phyloP scores from a whole-genome alignment of 768 basidiomycete genomes.

The Mycena vitilis region DNA sequence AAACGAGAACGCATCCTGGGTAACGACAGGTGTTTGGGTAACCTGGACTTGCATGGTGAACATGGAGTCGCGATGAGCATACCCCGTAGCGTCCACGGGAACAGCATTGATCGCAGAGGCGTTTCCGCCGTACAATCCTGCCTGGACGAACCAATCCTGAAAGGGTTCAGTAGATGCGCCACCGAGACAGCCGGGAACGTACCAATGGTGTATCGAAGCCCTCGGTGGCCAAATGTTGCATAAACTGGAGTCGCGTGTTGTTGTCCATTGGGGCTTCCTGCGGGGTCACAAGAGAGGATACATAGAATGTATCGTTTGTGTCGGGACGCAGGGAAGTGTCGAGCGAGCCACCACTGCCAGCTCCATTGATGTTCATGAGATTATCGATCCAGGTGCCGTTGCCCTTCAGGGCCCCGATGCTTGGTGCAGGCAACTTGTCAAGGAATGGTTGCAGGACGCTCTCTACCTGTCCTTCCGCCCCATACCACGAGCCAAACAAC shows the following conservation, averaged over 20 bases:
- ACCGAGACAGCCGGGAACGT: background rate
- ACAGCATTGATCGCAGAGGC: constrained; percentile 47
- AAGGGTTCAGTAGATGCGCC: background rate
- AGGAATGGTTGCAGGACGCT: constrained; percentile 48
- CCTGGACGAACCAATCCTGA: constrained; percentile 41
- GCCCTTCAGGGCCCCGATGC: constrained; percentile 29
- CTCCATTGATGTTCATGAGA: constrained; percentile 39
- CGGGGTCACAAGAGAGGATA: constrained; percentile 54
- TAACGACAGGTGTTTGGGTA: background rate
- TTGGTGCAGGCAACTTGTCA: constrained; percentile 41
- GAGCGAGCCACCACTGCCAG: constrained; percentile 40
- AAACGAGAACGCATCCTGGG: background rate
- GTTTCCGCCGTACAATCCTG: constrained; percentile 44
- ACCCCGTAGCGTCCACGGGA: constrained; percentile 43
- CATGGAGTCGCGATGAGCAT: constrained; percentile 44
- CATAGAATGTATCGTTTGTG: constrained; percentile 54
- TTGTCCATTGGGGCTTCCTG: constrained; percentile 44
- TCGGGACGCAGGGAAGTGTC: constrained; percentile 44
- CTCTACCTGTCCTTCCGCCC: constrained; percentile 43
- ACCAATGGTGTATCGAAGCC: constrained; percentile 40
- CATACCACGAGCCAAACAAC: constrained; percentile 52
- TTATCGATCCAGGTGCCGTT: constrained; percentile 46
- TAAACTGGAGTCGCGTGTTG: constrained; percentile 47
- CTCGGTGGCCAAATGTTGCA: constrained; percentile 50
- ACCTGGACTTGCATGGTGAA: constrained; percentile 49